These are phyloP conservation scores for Mucor lusitanicus DNA, from an alignment of 371 early-diverging fungal genomes.

Conservation along the genomic window DNA sequence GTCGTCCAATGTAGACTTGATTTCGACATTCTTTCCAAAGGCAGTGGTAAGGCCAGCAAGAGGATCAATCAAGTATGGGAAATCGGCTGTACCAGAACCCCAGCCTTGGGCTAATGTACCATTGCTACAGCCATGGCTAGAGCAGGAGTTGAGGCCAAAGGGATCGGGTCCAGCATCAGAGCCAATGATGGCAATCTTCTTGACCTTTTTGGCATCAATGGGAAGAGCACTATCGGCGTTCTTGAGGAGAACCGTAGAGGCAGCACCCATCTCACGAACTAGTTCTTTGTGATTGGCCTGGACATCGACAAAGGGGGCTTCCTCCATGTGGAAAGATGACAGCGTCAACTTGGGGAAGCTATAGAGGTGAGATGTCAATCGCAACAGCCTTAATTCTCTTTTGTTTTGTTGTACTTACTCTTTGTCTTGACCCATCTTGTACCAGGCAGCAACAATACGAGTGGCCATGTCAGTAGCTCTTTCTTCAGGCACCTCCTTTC, in stretches of 20 bases:
- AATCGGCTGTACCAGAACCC: slow-evolving; percentile 61
- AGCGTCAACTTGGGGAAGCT: slow-evolving; percentile 35
- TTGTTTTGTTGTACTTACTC: slow-evolving; percentile 7
- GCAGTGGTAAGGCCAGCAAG: slow-evolving; percentile 42
- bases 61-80: slow-evolving; percentile 56
- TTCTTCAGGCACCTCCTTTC: slow-evolving; percentile 27
- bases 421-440: slow-evolving; percentile 44
- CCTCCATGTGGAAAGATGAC: slow-evolving; percentile 26
- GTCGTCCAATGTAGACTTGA: slow-evolving; percentile 36
- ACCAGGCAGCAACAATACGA: slow-evolving; percentile 59
- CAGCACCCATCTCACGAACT: slow-evolving; percentile 51
- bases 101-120: slow-evolving; percentile 68
- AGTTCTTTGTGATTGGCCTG: slow-evolving; percentile 38
- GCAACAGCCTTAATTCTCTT: not conserved
- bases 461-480: slow-evolving; percentile 58
- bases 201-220: slow-evolving; percentile 19
- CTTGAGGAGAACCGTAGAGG: slow-evolving; percentile 49
- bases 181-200: slow-evolving; percentile 52
- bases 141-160: slow-evolving; percentile 14
- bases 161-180: slow-evolving; percentile 27
- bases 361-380: not conserved
- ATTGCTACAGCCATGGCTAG: slow-evolving; percentile 28
- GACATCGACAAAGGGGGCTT: slow-evolving; percentile 35
- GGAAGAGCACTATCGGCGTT: slow-evolving; percentile 42
- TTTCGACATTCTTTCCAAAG: slow-evolving; percentile 30